phyloP scores from a whole-genome alignment of 2,329 filamentous ascomycete genomes.

The Hymenotorrendiella dingleyae region DNA sequence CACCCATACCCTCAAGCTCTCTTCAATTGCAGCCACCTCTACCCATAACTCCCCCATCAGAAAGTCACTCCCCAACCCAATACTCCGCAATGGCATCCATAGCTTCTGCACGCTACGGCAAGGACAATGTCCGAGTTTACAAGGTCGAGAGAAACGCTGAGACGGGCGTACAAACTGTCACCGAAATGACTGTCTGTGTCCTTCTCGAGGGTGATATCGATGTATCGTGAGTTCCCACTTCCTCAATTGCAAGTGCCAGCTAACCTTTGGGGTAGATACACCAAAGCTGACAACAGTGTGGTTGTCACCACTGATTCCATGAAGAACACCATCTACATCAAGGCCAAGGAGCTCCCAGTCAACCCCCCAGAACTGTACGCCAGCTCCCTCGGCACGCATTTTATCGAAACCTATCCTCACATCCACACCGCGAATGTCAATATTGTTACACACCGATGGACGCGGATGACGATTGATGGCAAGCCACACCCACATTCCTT shows the following conservation, averaged over 20 bases:
- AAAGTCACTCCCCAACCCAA: neutral
- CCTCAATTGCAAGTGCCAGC: neutral
- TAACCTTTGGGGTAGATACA: conserved; percentile 60
- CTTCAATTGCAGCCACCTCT: conserved; percentile 1
- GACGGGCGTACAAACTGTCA: conserved; percentile 75
- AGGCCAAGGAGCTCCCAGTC: conserved; percentile 88
- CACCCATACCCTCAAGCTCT: neutral
- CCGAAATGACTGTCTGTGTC: conserved; percentile 91
- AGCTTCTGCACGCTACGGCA: conserved; percentile 70
- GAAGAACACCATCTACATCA: conserved; percentile 96
- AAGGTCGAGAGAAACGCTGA: conserved; percentile 80
- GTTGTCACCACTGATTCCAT: conserved; percentile 96
- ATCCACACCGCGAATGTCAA: conserved; percentile 79
- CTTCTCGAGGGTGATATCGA: conserved; percentile 92
- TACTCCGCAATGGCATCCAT: conserved; percentile 44
- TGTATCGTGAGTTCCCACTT: conserved; percentile 51
- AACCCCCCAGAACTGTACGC: conserved; percentile 91
- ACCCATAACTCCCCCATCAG: neutral
- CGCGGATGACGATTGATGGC: conserved; percentile 79
- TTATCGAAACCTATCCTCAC: conserved; percentile 80
- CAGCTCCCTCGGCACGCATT: conserved; percentile 78
- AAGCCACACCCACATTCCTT: conserved; percentile 94
- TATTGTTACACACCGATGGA: conserved; percentile 84
- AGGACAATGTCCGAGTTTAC: conserved; percentile 98
- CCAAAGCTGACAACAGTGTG: conserved; percentile 85